These are phyloP conservation scores for Ceratocystis albifundus DNA, from an alignment of 2,329 filamentous ascomycete genomes.

Conservation along the genomic window DNA sequence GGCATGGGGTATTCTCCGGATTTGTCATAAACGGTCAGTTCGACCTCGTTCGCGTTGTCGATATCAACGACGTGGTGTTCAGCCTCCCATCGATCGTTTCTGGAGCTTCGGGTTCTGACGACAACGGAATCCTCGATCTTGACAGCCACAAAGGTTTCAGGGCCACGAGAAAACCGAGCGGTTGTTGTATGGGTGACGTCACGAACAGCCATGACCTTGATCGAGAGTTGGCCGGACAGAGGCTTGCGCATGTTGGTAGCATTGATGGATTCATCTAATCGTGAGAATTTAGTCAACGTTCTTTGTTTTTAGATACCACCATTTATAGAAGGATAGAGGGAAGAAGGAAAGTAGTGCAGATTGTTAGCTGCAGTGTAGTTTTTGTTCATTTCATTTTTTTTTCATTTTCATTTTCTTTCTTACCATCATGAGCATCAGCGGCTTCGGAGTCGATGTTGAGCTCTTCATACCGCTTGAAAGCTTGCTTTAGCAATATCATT, in stretches of 20 bases:
- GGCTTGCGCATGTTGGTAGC: slow-evolving; percentile 90
- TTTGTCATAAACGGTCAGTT: slow-evolving; percentile 95
- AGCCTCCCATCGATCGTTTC: slow-evolving; percentile 82
- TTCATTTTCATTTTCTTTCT: slow-evolving; percentile 27
- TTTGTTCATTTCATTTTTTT: not conserved
- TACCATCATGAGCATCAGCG: slow-evolving; percentile 69
- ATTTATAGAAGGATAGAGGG: not conserved
- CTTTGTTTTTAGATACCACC: too few species aligned
- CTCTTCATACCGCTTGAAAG: slow-evolving; percentile 92
- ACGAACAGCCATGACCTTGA: slow-evolving; percentile 77
- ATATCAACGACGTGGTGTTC: slow-evolving; percentile 88
- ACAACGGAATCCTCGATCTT: slow-evolving; percentile 94
- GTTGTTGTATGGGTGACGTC: slow-evolving; percentile 89
- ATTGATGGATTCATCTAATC: slow-evolving; percentile 85
- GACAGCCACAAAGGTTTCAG: slow-evolving; percentile 89
- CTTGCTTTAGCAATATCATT: slow-evolving; percentile 89
- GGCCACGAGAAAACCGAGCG: slow-evolving; percentile 72
- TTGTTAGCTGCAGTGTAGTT: not conserved
- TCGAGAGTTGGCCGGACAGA: slow-evolving; percentile 77
- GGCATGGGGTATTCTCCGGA: slow-evolving; percentile 80
- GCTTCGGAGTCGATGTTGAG: slow-evolving; percentile 86
- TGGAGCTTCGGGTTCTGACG: slow-evolving; percentile 71
- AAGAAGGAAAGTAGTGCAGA: not conserved
- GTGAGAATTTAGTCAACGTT: slow-evolving; percentile 19
- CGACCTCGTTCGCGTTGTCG: slow-evolving; percentile 97